Base-by-base conservation (phyloP, 192 early-diverging fungal species). In the Coemansia sp. region DNA sequence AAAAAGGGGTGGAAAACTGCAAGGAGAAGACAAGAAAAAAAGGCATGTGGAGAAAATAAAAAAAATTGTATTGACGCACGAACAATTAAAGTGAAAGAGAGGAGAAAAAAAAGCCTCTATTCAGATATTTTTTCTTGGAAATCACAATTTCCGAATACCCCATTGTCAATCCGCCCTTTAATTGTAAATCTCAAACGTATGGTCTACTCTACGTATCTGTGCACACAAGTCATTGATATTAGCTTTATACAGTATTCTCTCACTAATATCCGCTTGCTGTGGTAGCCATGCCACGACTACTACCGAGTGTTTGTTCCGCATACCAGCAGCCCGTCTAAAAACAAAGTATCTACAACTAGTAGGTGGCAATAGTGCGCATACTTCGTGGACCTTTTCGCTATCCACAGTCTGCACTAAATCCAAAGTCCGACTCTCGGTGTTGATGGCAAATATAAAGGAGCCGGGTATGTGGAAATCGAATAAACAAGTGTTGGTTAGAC, bases 241-340 rank as follows among this genome's bases (percentile, higher is more conserved):
- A 0, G 24, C 24, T 64, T 72, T 72, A 34, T 76, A 80, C 61
- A 75, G 2, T 1, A 66, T 55, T 0, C 62, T 31, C 0, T 72
- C 66, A 3, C 59, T 57, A 20, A 46, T 31, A n/a, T 59, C 12
- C 18, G 77, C 77, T 1, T 41, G 5, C 2, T 75, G 31, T 34
- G 78, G 78, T 2, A 68, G 29, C 73, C 74, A 80, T 6, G 70
- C 44, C 13, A 72, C 33, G 2, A 65, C 54, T 0, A 69, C 63
- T 3, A 67, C 59, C 22, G 55, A 20, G 3, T 16, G 9, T 18
- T 40, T 44, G 11, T 60, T n/a, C 29, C 34, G 8, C 44, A 71
- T 20, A 20, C 61, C 38, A 2, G 27, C 10, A 0, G 20, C 29
- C 2, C 62, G 18, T 6, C 18, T 40, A 20, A 65, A 16, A 0